A percentile compares a stretch with the other conserved stretches of the same genome.
Conservation (phyloP, 352 stramenopile genomes). For the Phytophthora sojae region DNA sequence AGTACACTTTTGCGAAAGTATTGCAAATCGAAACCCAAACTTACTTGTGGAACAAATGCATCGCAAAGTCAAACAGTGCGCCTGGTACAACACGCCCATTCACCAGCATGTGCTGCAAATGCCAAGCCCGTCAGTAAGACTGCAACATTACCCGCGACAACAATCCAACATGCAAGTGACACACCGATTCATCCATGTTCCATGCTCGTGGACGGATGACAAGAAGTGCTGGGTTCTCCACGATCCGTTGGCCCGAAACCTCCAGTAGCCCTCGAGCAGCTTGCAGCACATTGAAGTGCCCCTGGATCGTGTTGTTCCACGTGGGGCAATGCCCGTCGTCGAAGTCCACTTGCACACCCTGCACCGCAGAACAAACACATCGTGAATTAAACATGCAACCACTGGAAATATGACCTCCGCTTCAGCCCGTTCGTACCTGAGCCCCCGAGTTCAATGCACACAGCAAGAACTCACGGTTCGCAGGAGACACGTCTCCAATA, state of each 20-base stretch:
- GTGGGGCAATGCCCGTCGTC: conserved; percentile 90
- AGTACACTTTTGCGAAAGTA: background rate
- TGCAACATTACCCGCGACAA: background rate
- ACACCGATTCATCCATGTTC: conserved; percentile 95
- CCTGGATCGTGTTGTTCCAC: conserved; percentile 92
- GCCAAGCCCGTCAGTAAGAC: conserved; percentile 6
- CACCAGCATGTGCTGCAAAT: conserved; percentile 87
- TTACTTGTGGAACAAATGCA: conserved; percentile 97
- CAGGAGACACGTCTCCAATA: conserved; percentile 92
- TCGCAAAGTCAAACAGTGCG: conserved; percentile 94
- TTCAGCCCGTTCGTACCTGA: conserved; percentile 42
- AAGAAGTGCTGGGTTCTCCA: conserved; percentile 75
- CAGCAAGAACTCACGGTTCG: conserved; percentile 92
- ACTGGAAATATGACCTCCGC: too few species aligned
- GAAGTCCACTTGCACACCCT: conserved; percentile 83
- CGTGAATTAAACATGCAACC: too few species aligned
- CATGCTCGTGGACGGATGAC: conserved; percentile 94
- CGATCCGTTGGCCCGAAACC: conserved; percentile 32
- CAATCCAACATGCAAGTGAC: background rate
- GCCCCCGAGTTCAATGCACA: conserved; percentile 94
- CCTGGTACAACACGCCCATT: conserved; percentile 89
- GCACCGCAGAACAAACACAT: background rate
- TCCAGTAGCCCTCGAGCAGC: conserved; percentile 76
- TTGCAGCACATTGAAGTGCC: conserved; percentile 94
- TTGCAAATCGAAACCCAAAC: conserved; percentile 1